Evolutionary conservation across 1,139 yeast species (phyloP), one percentile per base, ranked within the genome.

Genomic region (Candida glucosophila): DNA sequence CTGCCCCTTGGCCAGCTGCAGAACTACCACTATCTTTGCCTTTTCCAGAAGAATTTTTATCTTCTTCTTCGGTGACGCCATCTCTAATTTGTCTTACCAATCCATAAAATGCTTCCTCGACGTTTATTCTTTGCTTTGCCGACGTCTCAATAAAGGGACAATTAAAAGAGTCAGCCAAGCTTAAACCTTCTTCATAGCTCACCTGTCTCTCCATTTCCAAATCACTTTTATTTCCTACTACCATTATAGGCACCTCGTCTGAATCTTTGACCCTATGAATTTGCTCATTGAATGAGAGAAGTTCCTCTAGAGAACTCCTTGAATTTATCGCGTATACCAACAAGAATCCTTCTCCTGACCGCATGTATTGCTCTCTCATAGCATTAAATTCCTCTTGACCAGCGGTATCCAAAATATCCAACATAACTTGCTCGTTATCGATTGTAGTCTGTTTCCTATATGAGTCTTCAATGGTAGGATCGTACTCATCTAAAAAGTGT

Each of bases 311-410:
- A 3, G 93, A 79, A 42, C 76, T 74, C 33, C 78, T 65, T 34
- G 86, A 81, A 29, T 86, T 81, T 37, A 85, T 86, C 5, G 90
- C 77, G 47, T 83, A 85, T 14, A 82, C 95, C 34, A 86, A 58
- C 28, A 86, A 56, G 45, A 83, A 86, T 11, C 95, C 96, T 50
- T 85, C 94, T 25, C 95, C 95, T 11, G 93, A 83, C 36, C 95
- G 71, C 77, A 90, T 90, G 58, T 92, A 69, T 43, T 78, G 92
- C 55, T 90, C 97, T 45, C 97, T 70, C 90, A 90, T 79, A 16
- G 96, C 94, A 30, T 88, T 76, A 54, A 86, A 90, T 55, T 90
- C 97, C 55, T 90, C 98, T 62, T 88, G 97, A 22, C 98, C 98
- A 10, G 98, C 97, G 22, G 98, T 90, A 54, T 90, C 98, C 50